Percentiles rank a stretch among this genome's conserved stretches.
Evolutionary conservation across 2,329 filamentous ascomycete species (phyloP).

Genomic region (Epichloe festucae): DNA sequence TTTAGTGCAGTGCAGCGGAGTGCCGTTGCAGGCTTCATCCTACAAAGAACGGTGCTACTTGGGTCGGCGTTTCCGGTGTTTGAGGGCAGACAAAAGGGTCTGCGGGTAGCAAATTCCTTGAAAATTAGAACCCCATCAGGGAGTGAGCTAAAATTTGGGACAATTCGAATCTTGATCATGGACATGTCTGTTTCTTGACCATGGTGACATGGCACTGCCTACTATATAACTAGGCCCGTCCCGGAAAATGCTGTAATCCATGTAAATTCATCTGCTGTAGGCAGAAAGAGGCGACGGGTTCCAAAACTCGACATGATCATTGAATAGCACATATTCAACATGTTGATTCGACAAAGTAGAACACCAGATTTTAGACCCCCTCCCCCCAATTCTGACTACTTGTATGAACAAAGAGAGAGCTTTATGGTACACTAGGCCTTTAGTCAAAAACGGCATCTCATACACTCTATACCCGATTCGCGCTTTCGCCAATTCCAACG

Average conservation of each 20-base stretch:
- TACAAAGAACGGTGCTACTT: background rate
- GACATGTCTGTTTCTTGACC: background rate
- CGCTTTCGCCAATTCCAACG: slow-evolving; percentile 20
- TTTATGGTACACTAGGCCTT: slow-evolving; percentile 43
- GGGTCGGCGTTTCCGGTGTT: slow-evolving; percentile 8
- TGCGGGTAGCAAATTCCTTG: background rate
- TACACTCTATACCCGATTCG: slow-evolving; percentile 41
- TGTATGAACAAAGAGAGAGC: slow-evolving; percentile 24
- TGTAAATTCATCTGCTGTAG: background rate
- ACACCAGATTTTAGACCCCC: slow-evolving; percentile 4
- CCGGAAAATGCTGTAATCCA: no score
- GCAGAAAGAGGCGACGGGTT: background rate
- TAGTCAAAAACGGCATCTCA: slow-evolving; percentile 35
- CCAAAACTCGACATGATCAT: background rate
- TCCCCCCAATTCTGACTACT: slow-evolving; percentile 13
- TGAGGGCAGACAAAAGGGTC: background rate
- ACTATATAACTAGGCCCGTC: background rate
- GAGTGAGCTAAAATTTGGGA: background rate
- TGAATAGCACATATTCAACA: background rate
- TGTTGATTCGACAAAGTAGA: slow-evolving; percentile 6
- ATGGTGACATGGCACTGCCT: background rate
- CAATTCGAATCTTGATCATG: background rate
- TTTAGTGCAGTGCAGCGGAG: background rate
- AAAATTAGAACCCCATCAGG: background rate
- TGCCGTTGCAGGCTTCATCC: background rate